Base-by-base conservation (phyloP, 2,329 filamentous ascomycete genomes). In the Aspergillus versicolor region DNA sequence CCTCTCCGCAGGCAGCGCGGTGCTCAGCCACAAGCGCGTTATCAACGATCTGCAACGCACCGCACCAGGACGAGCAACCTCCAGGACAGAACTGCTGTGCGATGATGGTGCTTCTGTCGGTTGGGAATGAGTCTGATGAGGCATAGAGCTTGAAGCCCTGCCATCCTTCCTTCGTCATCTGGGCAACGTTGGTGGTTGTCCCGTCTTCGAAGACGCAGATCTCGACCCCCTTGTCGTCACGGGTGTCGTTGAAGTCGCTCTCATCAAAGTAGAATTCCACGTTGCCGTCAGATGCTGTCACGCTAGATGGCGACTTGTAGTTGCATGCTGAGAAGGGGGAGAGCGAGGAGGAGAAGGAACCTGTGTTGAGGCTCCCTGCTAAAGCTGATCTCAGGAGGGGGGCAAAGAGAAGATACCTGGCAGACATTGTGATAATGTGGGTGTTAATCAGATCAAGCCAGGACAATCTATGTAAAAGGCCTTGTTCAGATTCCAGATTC, bases 91-190 rank as follows among this genome's bases (percentile, higher is more conserved):
- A 52, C 38, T 52, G 49, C 49, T 52, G 49, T 3, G 49, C 49
- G 13, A 52, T 52, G 17, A 52, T 52, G 38, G 49, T 32, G 38
- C 49, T 52, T 12, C 41, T 52, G 15, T 52, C 38, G 11, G 49
- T 27, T 7, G 49, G 49, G 38, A 41, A 52, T 6, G 21, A 32
- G n/a, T 44, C 49, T 15, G 38, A 41, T 5, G 49, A 27, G 17
- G 44, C 49, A 15, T 52, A 43, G 49, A 52, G 34, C 5, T 40
- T 24, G 3, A 52, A 52, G 0, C 49, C 49, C 49, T 52, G 49
- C 49, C 49, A 52, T 22, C 49, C 49, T 32, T 52, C 49, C 49
- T 52, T 52, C 8, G 49, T 43, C 49, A 52, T 52, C 27, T 52
- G 49, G 19, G 21, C 37, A 13, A 43, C 24, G 13, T 52, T 52